phyloP scores from a whole-genome alignment of 2,329 filamentous ascomycete genomes.

The Aphanoascus verrucosus region DNA sequence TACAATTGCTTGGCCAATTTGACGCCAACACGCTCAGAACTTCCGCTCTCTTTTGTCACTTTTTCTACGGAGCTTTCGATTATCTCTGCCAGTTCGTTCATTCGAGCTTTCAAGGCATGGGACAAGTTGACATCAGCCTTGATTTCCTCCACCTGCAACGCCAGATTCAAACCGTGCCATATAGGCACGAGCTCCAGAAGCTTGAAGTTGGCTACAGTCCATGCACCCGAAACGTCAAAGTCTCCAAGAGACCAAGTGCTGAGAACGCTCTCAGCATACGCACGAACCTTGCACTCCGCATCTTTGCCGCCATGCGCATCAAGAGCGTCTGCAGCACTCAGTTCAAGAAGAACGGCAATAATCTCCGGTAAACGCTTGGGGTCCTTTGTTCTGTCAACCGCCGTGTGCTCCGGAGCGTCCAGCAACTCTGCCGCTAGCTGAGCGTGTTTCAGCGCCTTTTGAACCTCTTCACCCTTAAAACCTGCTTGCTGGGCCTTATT shows the following conservation, averaged over 20 bases:
- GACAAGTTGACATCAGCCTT: slow-evolving; percentile 20
- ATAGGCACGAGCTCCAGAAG: slow-evolving; percentile 29
- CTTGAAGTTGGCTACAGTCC: slow-evolving; percentile 18
- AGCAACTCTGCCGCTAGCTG: slow-evolving; percentile 28
- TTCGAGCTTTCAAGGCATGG: slow-evolving; percentile 19
- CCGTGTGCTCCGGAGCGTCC: slow-evolving; percentile 27
- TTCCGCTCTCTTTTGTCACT: slow-evolving; percentile 2
- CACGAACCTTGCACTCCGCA: slow-evolving; percentile 30
- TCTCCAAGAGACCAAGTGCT: slow-evolving; percentile 25
- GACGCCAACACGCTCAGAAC: background rate
- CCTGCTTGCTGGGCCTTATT: slow-evolving; percentile 24
- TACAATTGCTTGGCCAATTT: slow-evolving; percentile 7
- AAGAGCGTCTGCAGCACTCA: slow-evolving; percentile 36
- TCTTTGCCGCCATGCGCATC: slow-evolving; percentile 31
- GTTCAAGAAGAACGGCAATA: slow-evolving; percentile 35
- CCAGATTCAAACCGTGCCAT: slow-evolving; percentile 34
- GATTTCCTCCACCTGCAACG: slow-evolving; percentile 27
- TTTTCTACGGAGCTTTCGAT: slow-evolving; percentile 34
- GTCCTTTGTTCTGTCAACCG: slow-evolving; percentile 22
- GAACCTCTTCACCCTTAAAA: slow-evolving; percentile 26
- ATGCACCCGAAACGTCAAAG: slow-evolving; percentile 20
- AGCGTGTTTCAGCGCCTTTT: slow-evolving; percentile 26
- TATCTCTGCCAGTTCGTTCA: slow-evolving; percentile 43
- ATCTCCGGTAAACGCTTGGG: slow-evolving; percentile 34
- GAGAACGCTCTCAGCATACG: slow-evolving; percentile 32